phyloP scores from a whole-genome alignment of 164 flowering plant genomes.

The Vitis labrusca region DNA sequence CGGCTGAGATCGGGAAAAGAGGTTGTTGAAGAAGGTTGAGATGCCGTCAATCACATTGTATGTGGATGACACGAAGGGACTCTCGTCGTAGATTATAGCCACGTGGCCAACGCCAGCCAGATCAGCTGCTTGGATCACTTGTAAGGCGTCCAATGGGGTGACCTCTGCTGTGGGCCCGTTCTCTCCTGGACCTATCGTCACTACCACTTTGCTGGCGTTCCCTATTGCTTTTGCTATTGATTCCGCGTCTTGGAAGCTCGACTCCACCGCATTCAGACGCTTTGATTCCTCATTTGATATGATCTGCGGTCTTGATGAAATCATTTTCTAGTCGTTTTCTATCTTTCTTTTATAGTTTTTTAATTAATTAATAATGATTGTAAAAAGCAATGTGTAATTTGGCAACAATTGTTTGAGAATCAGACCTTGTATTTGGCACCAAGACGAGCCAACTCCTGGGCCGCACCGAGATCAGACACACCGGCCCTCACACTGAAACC shows the following conservation, averaged over 20 bases:
- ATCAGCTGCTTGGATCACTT: conserved; percentile 71
- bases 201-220: conserved; percentile 91
- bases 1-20: conserved; percentile 65
- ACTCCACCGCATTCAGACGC: conserved; percentile 81
- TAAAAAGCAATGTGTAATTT: not conserved
- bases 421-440: conserved; percentile 79
- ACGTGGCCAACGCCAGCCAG: conserved; percentile 85
- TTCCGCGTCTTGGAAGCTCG: conserved; percentile 56
- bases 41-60: conserved; percentile 78
- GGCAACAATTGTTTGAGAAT: not conserved
- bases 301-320: conserved; percentile 39
- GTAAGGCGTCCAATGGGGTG: conserved; percentile 63
- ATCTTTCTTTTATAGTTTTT: too few relatives aligned
- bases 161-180: conserved; percentile 63
- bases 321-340: too few relatives aligned
- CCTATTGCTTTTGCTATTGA: conserved; percentile 90
- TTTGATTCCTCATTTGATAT: conserved; percentile 71
- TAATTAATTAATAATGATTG: not conserved
- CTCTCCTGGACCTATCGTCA: conserved; percentile 78
- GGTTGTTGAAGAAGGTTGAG: conserved; percentile 71
- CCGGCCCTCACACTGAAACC: conserved; percentile 92
- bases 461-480: conserved; percentile 80
- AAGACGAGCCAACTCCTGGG: conserved; percentile 84
- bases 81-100: conserved; percentile 64
- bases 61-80: conserved; percentile 25